These are phyloP conservation scores for Abrus pulchellus DNA, from an alignment of 306 rosid genomes.

Conservation along the genomic window DNA sequence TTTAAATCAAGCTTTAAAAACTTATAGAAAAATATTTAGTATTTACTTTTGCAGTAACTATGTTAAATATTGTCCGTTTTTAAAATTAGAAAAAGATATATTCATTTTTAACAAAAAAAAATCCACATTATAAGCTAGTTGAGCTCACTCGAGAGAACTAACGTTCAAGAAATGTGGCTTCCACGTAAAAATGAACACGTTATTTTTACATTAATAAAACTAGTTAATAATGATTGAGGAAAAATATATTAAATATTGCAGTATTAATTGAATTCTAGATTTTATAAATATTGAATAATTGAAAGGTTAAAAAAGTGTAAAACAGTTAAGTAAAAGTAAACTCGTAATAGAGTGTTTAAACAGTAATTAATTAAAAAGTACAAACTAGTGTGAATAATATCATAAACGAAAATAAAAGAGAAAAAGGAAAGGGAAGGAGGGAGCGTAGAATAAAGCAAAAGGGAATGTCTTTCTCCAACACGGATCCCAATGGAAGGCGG, in stretches of 20 bases:
- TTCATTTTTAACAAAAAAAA: too few species aligned
- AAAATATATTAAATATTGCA: background rate
- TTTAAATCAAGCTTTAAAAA: too few species aligned
- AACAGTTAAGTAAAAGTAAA: background rate
- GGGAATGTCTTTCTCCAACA: constrained; percentile 72
- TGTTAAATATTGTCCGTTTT: too few species aligned
- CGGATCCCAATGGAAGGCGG: constrained; percentile 76
- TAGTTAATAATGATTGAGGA: background rate
- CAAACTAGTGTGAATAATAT: background rate
- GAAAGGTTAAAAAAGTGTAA: background rate
- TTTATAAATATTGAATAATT: background rate
- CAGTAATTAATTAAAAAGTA: constrained; percentile 9
- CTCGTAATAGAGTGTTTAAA: background rate
- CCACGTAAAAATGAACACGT: background rate
- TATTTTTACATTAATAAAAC: background rate
- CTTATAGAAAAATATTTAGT: too few species aligned
- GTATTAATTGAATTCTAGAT: background rate
- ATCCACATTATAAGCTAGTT: too few species aligned
- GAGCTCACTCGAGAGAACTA: too few species aligned
- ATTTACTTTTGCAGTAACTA: too few species aligned
- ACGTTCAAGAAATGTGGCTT: background rate
- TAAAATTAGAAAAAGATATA: too few species aligned
- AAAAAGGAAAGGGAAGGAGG: constrained; percentile 41
- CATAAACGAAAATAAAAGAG: background rate
- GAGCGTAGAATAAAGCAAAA: constrained; percentile 61